A percentile compares a stretch with the other conserved stretches of the same genome.
phyloP scores from a whole-genome alignment of 345 rosid species.

The Punica granatum region DNA sequence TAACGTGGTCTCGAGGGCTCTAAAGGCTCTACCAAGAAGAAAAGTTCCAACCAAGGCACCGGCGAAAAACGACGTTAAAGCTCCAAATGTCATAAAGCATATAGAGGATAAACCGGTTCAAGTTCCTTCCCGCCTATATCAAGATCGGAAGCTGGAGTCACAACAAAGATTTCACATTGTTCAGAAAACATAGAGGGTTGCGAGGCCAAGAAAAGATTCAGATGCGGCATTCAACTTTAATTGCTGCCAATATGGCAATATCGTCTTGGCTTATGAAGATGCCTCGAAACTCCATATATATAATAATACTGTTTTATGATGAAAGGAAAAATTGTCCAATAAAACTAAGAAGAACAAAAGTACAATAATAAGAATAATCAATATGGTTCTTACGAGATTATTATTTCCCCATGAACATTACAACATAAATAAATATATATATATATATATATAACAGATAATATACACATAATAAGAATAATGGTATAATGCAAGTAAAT shows the following conservation, averaged over 20 bases:
- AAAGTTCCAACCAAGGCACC: slow-evolving; percentile 1
- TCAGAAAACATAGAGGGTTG: not conserved
- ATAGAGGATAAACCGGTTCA: slow-evolving; percentile 18
- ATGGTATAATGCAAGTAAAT: too few species aligned
- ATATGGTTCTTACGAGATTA: too few species aligned
- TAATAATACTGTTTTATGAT: too few species aligned
- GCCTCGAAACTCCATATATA: slow-evolving; percentile 13
- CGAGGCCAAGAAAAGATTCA: slow-evolving; percentile 8
- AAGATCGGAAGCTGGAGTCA: slow-evolving; percentile 22
- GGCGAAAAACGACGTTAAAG: slow-evolving; percentile 6
- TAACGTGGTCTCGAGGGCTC: slow-evolving; percentile 50
- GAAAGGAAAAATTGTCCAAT: too few species aligned
- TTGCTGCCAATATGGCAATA: slow-evolving; percentile 6
- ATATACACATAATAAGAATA: too few species aligned
- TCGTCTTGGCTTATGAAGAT: slow-evolving; percentile 12
- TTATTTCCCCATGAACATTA: too few species aligned
- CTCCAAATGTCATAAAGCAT: slow-evolving; percentile 13
- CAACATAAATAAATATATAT: too few species aligned
- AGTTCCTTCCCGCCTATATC: slow-evolving; percentile 14
- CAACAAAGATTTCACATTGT: slow-evolving; percentile 1
- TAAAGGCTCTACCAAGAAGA: slow-evolving; percentile 40
- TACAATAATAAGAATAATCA: too few species aligned
- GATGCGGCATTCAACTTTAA: not conserved
- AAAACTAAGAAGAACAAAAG: too few species aligned
- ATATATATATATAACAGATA: too few species aligned